These are phyloP conservation scores for Fistulifera pelliculosa DNA, from an alignment of 108 stramenopile genomes.

Conservation along the genomic window DNA sequence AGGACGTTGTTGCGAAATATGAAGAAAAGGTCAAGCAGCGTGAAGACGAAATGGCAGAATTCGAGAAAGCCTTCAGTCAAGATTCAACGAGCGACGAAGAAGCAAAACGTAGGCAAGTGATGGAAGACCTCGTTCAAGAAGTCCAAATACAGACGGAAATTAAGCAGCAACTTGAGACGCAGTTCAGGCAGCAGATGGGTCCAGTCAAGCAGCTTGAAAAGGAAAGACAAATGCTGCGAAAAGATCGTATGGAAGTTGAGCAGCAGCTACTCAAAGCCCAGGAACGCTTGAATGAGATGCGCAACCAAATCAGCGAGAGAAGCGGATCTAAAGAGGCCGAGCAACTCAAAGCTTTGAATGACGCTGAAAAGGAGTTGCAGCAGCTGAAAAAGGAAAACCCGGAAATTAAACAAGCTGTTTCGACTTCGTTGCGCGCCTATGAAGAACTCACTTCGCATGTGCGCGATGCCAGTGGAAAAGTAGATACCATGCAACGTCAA, in stretches of 20 bases:
- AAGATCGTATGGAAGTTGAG: slow-evolving; percentile 24
- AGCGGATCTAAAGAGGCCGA: slow-evolving; percentile 48
- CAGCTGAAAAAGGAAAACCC: slow-evolving; percentile 36
- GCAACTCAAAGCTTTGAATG: background rate
- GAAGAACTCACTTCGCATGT: slow-evolving; percentile 42
- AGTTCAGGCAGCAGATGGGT: slow-evolving; percentile 32
- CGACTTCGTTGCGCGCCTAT: slow-evolving; percentile 21
- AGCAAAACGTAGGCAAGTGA: slow-evolving; percentile 13
- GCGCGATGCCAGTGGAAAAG: slow-evolving; percentile 21
- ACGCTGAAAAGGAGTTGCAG: slow-evolving; percentile 28
- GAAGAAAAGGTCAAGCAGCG: slow-evolving; percentile 44
- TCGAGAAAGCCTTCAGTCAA: slow-evolving; percentile 26
- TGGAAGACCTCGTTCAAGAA: slow-evolving; percentile 52
- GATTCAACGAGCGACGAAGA: slow-evolving; percentile 42
- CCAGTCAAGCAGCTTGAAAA: slow-evolving; percentile 40
- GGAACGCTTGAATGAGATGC: slow-evolving; percentile 38
- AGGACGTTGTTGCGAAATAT: slow-evolving; percentile 17
- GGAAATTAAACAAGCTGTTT: slow-evolving; percentile 25
- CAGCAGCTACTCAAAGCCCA: slow-evolving; percentile 30
- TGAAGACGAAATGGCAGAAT: slow-evolving; percentile 37
- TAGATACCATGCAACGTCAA: slow-evolving; percentile 19
- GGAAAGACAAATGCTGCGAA: slow-evolving; percentile 26
- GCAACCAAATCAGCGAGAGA: slow-evolving; percentile 44
- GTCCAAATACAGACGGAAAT: slow-evolving; percentile 32
- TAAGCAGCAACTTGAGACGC: slow-evolving; percentile 47